Base-by-base conservation (phyloP, 179 eudicot species). In the Amaranthus tricolor region DNA sequence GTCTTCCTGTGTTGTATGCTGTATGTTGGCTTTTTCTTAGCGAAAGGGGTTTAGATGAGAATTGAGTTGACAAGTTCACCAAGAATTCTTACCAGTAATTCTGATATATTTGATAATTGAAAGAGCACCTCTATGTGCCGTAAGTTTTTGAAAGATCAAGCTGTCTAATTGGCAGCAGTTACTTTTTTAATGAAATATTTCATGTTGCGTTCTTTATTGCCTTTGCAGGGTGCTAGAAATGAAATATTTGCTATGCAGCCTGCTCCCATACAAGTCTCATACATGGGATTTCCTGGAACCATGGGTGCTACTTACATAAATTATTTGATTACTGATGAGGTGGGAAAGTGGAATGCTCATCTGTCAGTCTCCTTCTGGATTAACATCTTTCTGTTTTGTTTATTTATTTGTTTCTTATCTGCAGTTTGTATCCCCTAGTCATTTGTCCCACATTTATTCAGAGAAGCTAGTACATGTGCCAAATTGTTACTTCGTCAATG, bases 191-290 rank as follows among this genome's bases (percentile, higher is more conserved):
- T 19, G n/a, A 24, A 5, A 48, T 40, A 19, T 31, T 51, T 68
- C 60, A 58, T 59, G 60, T 48, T 31, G 15, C 31, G 55, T 16
- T 57, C 14, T 20, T 71, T 53, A 19, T 24, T 68, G 8, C 62
- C 60, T 76, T 64, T 81, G 80, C 87, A 96, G 99, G 99, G 99
- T 67, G 99, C 98, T 31, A 82, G 99, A 79, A 96, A 93, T 84
- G 99, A 96, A 85, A 91, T 96, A 77, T 96, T 96, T 86, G 97
- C 99, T 57, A 87, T 96, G 98, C 94, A 96, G 80, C 99, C 99
- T 82, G 99, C 99, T 77, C 97, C 99, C 7, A 82, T 96, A 76
- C 99, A 96, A 84, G 98, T 96, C 58, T 91, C 98, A 3, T 93
- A 96, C 82, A 96, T 96, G 99, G 99, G 99, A 66, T 96, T 96